These are phyloP conservation scores for Zymoseptoria passerinii DNA, from an alignment of 2,329 filamentous ascomycete genomes.

Conservation along the genomic window DNA sequence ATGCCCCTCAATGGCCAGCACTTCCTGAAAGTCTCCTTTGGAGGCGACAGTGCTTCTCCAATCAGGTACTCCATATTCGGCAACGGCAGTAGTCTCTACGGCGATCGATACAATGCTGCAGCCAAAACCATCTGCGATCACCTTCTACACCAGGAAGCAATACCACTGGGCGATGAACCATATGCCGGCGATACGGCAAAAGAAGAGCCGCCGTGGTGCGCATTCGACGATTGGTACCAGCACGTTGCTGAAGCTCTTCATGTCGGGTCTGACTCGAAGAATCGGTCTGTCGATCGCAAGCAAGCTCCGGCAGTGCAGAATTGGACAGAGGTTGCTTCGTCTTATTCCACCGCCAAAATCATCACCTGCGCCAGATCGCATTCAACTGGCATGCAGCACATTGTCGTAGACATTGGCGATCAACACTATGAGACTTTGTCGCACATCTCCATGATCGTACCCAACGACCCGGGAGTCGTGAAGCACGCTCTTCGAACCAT, in stretches of 20 bases:
- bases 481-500: background rate
- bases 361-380: background rate
- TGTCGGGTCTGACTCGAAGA: background rate
- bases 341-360: background rate
- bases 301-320: background rate
- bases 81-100: constrained; percentile 4
- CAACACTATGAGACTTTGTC: background rate
- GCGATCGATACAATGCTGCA: constrained; percentile 2
- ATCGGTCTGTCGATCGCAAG: background rate
- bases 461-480: background rate
- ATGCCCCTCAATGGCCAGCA: constrained; percentile 1
- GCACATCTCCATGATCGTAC: background rate
- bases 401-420: constrained; percentile 1
- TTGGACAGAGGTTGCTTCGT: background rate
- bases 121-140: background rate
- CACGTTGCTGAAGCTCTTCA: background rate
- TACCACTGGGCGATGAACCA: background rate
- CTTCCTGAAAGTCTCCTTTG: background rate
- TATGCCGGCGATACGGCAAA: constrained; percentile 1
- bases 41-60: background rate
- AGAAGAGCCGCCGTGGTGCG: constrained; percentile 4
- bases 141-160: background rate
- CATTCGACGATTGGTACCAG: constrained; percentile 2
- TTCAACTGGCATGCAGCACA: background rate
- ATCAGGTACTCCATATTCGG: constrained; percentile 2